Base-by-base conservation (phyloP, 495 filamentous ascomycete species). In the Halenospora varia region DNA sequence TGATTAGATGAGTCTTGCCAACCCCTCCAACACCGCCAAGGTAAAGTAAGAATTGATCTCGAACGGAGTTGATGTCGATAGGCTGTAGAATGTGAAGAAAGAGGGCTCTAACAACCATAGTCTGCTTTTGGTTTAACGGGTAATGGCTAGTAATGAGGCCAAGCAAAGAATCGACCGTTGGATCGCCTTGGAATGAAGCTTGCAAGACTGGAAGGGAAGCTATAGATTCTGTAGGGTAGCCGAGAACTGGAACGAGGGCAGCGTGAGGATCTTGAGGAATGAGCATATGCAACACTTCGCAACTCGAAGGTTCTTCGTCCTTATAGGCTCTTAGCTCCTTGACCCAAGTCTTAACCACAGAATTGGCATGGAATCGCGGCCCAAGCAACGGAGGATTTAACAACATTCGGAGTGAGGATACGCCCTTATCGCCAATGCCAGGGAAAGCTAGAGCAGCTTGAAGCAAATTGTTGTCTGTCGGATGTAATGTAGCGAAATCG, bases 391-490 rank as follows among this genome's bases (percentile, higher is more conserved):
- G 4, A 13, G 29, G 24, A 17, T 51, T 20, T 10, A 3, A 20
- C 3, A 17, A 51, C 3, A 51, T 4, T 9, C 48, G 48, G 8
- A 51, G 17, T 24, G 48, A 3, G 17, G 48, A 51, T 3, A 51
- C 4, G 9, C 48, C 48, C 8, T 51, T 20, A 51, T 3, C 10
- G 24, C 4, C 20, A 51, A 51, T 17, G 19, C 24, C 48, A 22
- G 48, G 48, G 48, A 51, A 51, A 51, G 48, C 48, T 17, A 51
- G 17, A 51, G 48, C 48, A 51, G 48, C 48, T 10, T 51, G 48
- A 17, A 51, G 48, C 9, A 51, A 20, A 51, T 51, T 51, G 23
- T 17, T 51, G 4, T 51, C 48, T 17, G 48, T 51, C 24, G 48
- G 48, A 4, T 17, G 48, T 4, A 51, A 20, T 17, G 48, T 51